Conservation (phyloP, 1,284 basidiomycete genomes). For the Heliocybe sulcata region DNA sequence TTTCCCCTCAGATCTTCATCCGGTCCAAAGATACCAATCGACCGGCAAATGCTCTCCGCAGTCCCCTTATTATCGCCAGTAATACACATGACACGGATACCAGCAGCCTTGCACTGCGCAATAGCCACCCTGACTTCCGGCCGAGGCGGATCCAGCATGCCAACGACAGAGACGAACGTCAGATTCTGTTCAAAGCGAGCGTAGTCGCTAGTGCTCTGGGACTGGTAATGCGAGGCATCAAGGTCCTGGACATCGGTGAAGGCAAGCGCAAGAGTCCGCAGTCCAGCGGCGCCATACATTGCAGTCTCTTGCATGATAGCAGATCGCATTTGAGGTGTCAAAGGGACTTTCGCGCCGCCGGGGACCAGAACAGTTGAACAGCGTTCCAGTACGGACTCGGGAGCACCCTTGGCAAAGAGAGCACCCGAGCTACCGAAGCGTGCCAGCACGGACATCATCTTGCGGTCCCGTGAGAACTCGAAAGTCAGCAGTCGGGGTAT, state of each 20-base stretch:
- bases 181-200: conserved; percentile 85
- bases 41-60: conserved; percentile 93
- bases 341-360: conserved; percentile 49
- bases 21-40: conserved; percentile 88
- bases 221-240: conserved; percentile 75
- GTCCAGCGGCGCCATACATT: conserved; percentile 74
- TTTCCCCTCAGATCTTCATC: conserved; percentile 84
- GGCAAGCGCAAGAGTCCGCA: conserved; percentile 90
- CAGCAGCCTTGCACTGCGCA: conserved; percentile 86
- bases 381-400: conserved; percentile 89
- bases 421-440: conserved; percentile 27
- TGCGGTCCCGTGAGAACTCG: conserved; percentile 96
- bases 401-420: conserved; percentile 92
- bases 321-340: conserved; percentile 56
- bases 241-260: conserved; percentile 76
- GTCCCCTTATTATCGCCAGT: conserved; percentile 99
- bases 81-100: conserved; percentile 95
- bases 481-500: conserved; percentile 86
- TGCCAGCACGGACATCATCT: conserved; percentile 97
- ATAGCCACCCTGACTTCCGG: conserved; percentile 89
- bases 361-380: conserved; percentile 73
- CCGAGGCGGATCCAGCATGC: conserved; percentile 97
- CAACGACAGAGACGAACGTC: conserved; percentile 92
- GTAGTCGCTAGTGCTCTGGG: conserved; percentile 76
- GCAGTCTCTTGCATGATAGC: conserved; percentile 61